Base-by-base conservation (phyloP, 1,284 basidiomycete genomes). In the Trichosporon coremiiforme region DNA sequence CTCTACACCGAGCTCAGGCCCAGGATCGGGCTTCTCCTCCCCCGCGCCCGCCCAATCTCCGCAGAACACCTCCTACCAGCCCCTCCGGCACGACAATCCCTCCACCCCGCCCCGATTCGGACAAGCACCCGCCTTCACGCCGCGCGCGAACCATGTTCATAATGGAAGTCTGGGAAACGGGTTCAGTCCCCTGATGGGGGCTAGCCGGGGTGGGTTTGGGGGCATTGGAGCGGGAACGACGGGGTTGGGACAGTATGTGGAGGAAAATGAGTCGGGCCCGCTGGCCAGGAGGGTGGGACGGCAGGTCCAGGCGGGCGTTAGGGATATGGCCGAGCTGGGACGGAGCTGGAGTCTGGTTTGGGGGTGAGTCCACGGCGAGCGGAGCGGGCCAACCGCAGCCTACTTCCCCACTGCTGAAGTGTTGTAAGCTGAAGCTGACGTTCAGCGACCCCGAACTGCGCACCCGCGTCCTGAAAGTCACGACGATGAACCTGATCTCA, bases 401-500 rank as follows among this genome's bases (percentile, higher is more conserved):
- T 25, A 25, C 25, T 25, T 25, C 25, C 25, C 25, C 25, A 25
- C 25, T 25, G 25, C 25, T 25, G 25, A 25, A 3, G 25, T 3
- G 25, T 25, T 25, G 25, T 25, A 25, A 25, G 25, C 25, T 25
- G 25, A 12, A n/a, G 15, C 71, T 74, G 41, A 72, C 69, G 2
- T 4, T 2, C 70, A 84, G 83, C 45, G 82, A 84, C 72, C 70
- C 75, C 6, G 82, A 84, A 65, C 75, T 84, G 15, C 71, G 82
- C 29, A 78, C 75, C 3, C 71, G 78, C 66, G 78, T 83, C 1
- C 66, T 83, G 41, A 83, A 82, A 62, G 78, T 80, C 17, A 80
- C 78, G 4, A 70, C 82, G n/a, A 79, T 84, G 74, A 84, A 84
- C 75, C 74, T 82, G 38, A 75, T 84, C 12, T 80, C 81, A 8